Percentiles rank a stretch among this genome's conserved stretches.
Conservation (phyloP, 2,329 filamentous ascomycete species). For the Fusarium armeniacum region DNA sequence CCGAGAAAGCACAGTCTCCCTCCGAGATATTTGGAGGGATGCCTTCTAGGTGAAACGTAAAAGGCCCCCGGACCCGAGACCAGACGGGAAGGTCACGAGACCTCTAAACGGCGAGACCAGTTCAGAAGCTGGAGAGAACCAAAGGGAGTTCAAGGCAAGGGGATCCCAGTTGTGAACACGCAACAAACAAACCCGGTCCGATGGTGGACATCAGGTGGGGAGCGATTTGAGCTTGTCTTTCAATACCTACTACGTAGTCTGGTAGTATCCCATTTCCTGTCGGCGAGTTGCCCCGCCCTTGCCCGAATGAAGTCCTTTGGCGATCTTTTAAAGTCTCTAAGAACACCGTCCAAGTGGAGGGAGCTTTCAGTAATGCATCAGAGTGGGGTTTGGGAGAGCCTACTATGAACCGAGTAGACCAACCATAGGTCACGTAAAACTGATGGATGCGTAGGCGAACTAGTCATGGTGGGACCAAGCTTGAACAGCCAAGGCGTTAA, state of each 20-base stretch:
- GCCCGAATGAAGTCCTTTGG: slow-evolving; percentile 34
- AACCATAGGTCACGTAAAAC: slow-evolving; percentile 16
- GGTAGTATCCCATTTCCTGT: slow-evolving; percentile 12
- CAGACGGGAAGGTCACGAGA: slow-evolving; percentile 40
- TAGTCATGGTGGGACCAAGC: slow-evolving; percentile 31
- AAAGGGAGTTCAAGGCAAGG: slow-evolving; percentile 23
- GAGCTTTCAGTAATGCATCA: background rate
- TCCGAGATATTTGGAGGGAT: slow-evolving; percentile 33
- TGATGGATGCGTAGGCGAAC: slow-evolving; percentile 25
- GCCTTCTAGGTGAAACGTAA: slow-evolving; percentile 21
- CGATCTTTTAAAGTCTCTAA: slow-evolving; percentile 24
- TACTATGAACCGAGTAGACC: slow-evolving; percentile 3
- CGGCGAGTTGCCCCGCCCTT: slow-evolving; percentile 14
- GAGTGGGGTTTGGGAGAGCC: slow-evolving; percentile 21
- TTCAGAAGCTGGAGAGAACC: slow-evolving; percentile 33
- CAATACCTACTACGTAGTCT: background rate
- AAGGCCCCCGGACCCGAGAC: slow-evolving; percentile 30
- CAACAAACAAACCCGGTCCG: slow-evolving; percentile 30
- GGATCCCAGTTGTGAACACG: slow-evolving; percentile 11
- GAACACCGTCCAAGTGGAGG: slow-evolving; percentile 31
- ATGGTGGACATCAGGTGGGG: slow-evolving; percentile 17
- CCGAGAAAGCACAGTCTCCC: slow-evolving; percentile 17
- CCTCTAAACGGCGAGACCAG: slow-evolving; percentile 21
- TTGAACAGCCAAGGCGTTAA: slow-evolving; percentile 14
- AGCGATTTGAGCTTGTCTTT: slow-evolving; percentile 37